A percentile compares a stretch with the other conserved stretches of the same genome.
These are phyloP conservation scores for Aspergillus coremiiformis DNA, from an alignment of 495 filamentous ascomycete genomes.

Conservation along the genomic window DNA sequence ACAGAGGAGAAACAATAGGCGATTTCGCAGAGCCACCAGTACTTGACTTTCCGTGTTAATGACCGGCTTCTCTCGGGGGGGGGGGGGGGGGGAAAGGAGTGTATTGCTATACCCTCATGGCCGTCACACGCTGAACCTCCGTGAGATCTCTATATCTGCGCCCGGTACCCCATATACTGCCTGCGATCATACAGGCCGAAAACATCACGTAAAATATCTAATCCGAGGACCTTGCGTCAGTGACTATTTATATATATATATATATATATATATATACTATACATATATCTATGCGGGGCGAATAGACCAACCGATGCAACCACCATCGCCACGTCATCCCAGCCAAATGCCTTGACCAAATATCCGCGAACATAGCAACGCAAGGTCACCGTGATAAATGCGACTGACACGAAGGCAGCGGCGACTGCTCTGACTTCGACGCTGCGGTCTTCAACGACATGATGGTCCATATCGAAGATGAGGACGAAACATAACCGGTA, in stretches of 20 bases:
- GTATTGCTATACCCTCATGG: conserved; percentile 31
- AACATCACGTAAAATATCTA: conserved; percentile 34
- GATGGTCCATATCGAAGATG: not conserved
- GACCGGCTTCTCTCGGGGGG: not conserved
- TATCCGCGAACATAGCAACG: conserved; percentile 37
- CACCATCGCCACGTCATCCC: conserved; percentile 38
- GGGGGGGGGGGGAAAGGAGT: not conserved
- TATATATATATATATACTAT: not conserved
- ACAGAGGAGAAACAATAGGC: conserved; percentile 38
- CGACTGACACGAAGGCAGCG: conserved; percentile 33
- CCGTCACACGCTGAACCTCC: conserved; percentile 23
- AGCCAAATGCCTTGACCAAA: conserved; percentile 37
- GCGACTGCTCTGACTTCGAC: conserved; percentile 28
- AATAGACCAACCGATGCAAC: conserved; percentile 25
- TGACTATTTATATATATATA: not conserved
- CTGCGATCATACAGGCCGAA: conserved; percentile 35
- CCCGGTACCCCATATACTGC: conserved; percentile 32
- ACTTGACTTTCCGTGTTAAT: conserved; percentile 14
- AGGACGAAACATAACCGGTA: not conserved
- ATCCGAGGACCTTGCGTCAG: not conserved
- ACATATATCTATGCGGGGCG: not conserved
- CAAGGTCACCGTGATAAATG: conserved; percentile 28
- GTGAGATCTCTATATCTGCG: conserved; percentile 20
- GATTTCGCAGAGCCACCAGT: conserved; percentile 39
- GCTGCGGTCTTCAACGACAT: conserved; percentile 22